Percentiles rank a stretch among this genome's conserved stretches.
These are phyloP conservation scores for Suillus brevipes DNA, from an alignment of 768 basidiomycete genomes.

Conservation along the genomic window DNA sequence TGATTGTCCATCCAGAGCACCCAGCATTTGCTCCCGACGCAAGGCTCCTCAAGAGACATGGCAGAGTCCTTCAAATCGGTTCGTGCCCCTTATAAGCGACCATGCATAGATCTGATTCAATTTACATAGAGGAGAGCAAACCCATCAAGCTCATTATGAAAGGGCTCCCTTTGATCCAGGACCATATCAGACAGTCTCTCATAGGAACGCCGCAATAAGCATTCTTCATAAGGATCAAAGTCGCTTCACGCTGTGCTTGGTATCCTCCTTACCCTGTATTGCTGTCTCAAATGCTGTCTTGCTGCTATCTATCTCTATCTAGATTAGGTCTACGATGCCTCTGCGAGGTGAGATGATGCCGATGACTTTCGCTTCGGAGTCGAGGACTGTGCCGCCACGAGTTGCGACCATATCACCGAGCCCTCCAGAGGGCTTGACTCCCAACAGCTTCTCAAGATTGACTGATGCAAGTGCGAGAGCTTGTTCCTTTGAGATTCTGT, in stretches of 20 bases:
- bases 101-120: background rate
- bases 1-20: slow-evolving; percentile 69
- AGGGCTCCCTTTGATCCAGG: slow-evolving; percentile 63
- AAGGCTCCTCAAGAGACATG: slow-evolving; percentile 58
- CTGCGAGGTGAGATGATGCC: slow-evolving; percentile 53
- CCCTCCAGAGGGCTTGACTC: slow-evolving; percentile 21
- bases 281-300: slow-evolving; percentile 1
- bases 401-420: slow-evolving; percentile 59
- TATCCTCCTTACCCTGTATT: background rate
- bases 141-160: slow-evolving; percentile 73
- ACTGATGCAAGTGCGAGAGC: slow-evolving; percentile 55
- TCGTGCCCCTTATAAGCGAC: slow-evolving; percentile 15
- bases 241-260: background rate
- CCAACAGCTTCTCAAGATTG: slow-evolving; percentile 52
- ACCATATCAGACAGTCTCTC: slow-evolving; percentile 46
- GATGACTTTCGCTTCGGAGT: slow-evolving; percentile 46
- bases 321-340: slow-evolving; percentile 52
- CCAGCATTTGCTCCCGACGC: slow-evolving; percentile 42
- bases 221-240: background rate
- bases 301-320: slow-evolving; percentile 16
- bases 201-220: slow-evolving; percentile 6
- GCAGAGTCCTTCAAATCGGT: slow-evolving; percentile 66
- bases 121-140: slow-evolving; percentile 58
- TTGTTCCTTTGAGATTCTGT: slow-evolving; percentile 40
- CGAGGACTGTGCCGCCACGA: slow-evolving; percentile 53